These are phyloP conservation scores for Phaffomyces thermotolerans DNA, from an alignment of 805 yeast genomes.

Conservation along the genomic window DNA sequence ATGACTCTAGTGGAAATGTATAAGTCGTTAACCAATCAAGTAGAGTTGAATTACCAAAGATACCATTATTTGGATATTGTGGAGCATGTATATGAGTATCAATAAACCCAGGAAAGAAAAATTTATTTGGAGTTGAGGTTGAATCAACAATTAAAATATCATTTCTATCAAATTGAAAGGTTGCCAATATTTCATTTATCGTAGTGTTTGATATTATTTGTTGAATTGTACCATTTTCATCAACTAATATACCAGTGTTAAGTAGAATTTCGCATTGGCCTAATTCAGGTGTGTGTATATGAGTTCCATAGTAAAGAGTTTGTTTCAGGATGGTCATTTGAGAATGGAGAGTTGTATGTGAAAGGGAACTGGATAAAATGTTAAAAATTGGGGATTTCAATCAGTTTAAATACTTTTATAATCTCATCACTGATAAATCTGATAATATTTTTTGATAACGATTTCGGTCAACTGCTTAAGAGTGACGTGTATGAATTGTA, in stretches of 20 bases:
- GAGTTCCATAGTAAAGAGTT: constrained; percentile 51
- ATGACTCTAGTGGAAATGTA: constrained; percentile 84
- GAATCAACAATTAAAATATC: constrained; percentile 24
- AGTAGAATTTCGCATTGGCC: constrained; percentile 49
- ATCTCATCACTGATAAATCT: too few relatives aligned
- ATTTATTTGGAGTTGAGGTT: constrained; percentile 35
- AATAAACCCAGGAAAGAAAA: constrained; percentile 76
- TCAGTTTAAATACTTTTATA: too few relatives aligned
- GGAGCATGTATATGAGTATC: constrained; percentile 86
- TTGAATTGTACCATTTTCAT: constrained; percentile 34
- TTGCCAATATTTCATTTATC: constrained; percentile 8
- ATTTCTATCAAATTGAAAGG: constrained; percentile 22
- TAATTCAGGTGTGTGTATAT: constrained; percentile 62
- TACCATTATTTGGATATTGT: constrained; percentile 74
- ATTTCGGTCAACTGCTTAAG: too few relatives aligned
- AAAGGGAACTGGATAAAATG: too few relatives aligned
- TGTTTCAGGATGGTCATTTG: neutral
- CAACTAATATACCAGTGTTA: constrained; percentile 56
- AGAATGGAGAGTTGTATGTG: too few relatives aligned
- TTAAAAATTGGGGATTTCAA: too few relatives aligned
- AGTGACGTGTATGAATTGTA: too few relatives aligned
- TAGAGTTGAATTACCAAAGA: constrained; percentile 78
- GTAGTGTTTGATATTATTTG: constrained; percentile 20
- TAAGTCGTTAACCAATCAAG: constrained; percentile 84
- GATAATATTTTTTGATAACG: too few relatives aligned